Percentiles rank a stretch among this genome's conserved stretches.
Conservation (phyloP, 257 asterid species). For the Ophiorrhiza pumila region DNA sequence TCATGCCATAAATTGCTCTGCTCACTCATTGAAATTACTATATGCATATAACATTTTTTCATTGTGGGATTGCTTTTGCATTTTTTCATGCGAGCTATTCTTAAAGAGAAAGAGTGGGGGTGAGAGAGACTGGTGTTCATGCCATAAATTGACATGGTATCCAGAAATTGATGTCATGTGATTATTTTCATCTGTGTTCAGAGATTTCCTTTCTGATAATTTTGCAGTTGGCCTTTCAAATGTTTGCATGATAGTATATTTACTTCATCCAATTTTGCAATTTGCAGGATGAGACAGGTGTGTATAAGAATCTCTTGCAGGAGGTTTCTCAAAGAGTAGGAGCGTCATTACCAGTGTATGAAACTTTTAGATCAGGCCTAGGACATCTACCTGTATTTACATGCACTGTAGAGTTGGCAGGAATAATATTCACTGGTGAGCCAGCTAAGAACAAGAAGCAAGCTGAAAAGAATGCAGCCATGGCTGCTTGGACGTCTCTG, state of each 20-base stretch:
- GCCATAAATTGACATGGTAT: too few relatives aligned
- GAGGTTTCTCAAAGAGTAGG: conserved; percentile 59
- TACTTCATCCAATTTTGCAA: background rate
- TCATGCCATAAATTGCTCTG: background rate
- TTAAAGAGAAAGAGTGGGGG: background rate
- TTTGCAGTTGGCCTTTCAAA: background rate
- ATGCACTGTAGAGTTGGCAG: conserved; percentile 48
- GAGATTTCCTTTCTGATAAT: background rate
- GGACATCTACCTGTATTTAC: conserved; percentile 52
- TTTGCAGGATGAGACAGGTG: conserved; percentile 53
- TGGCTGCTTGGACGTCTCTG: conserved; percentile 59
- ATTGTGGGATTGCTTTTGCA: background rate
- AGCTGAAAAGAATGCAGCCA: conserved; percentile 57
- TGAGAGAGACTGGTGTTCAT: background rate
- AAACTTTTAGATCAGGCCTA: conserved; percentile 44
- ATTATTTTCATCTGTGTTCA: background rate
- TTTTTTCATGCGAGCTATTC: background rate
- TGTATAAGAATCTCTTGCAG: conserved; percentile 50
- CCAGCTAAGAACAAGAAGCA: conserved; percentile 56
- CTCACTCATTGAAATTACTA: too few relatives aligned
- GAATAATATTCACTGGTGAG: conserved; percentile 46
- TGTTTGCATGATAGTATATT: background rate
- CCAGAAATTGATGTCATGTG: too few relatives aligned
- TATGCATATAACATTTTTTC: background rate
- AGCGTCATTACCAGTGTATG: conserved; percentile 42